Percentiles rank a stretch among this genome's conserved stretches.
These are phyloP conservation scores for Aspergillus tanneri DNA, from an alignment of 2,329 filamentous ascomycete genomes.

Conservation along the genomic window DNA sequence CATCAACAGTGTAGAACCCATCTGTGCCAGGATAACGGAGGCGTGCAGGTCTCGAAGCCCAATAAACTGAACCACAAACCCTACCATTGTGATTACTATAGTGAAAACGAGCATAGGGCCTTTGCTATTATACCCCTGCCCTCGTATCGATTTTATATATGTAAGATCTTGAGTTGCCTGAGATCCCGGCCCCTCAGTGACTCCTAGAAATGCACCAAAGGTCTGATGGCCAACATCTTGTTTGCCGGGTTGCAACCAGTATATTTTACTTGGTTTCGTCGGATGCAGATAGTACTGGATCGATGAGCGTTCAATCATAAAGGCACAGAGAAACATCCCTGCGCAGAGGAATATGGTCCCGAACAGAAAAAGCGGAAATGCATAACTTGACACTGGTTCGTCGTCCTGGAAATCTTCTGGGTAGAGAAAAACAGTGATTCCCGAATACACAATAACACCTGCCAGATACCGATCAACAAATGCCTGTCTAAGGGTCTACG, in stretches of 20 bases:
- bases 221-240: constrained; percentile 41
- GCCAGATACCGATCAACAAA: neutral
- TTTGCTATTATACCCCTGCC: constrained; percentile 13
- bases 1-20: constrained; percentile 40
- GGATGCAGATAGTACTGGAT: constrained; percentile 26
- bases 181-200: constrained; percentile 22
- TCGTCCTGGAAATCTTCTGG: constrained; percentile 27
- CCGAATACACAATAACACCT: constrained; percentile 32
- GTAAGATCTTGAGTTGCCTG: constrained; percentile 15
- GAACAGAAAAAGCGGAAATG: constrained; percentile 35
- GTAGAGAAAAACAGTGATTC: constrained; percentile 31
- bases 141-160: constrained; percentile 33
- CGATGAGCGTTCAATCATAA: constrained; percentile 36
- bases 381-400: constrained; percentile 27
- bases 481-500: too few relatives aligned
- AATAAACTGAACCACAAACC: constrained; percentile 42
- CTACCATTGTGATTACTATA: constrained; percentile 29
- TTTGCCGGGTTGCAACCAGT: constrained; percentile 41
- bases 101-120: constrained; percentile 22
- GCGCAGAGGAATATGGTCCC: constrained; percentile 34
- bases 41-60: constrained; percentile 40
- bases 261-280: constrained; percentile 30
- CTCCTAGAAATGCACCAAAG: constrained; percentile 38
- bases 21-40: constrained; percentile 36
- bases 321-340: constrained; percentile 38